phyloP scores from a whole-genome alignment of 495 filamentous ascomycete genomes.

The Polyplosphaeria fusca region DNA sequence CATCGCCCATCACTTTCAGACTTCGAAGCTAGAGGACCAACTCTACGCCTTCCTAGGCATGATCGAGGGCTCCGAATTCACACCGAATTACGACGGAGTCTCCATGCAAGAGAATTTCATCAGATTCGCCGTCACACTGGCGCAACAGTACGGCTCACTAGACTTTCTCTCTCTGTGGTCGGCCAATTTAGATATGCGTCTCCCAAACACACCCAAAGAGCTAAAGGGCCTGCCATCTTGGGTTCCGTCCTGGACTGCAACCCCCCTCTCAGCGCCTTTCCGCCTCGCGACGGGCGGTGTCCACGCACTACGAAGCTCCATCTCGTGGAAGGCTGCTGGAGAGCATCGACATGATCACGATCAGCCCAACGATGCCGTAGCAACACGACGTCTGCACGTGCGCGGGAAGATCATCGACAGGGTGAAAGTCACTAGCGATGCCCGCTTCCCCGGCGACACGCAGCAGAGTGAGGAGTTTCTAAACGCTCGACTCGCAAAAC shows the following conservation, averaged over 20 bases:
- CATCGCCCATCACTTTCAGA: background rate
- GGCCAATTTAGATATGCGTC: background rate
- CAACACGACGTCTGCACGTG: background rate
- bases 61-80: background rate
- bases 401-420: background rate
- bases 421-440: background rate
- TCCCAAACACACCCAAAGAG: background rate
- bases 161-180: conserved; percentile 4
- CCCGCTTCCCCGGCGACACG: background rate
- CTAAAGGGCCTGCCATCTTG: conserved; percentile 7
- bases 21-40: background rate
- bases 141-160: conserved; percentile 1
- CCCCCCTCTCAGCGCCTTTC: background rate
- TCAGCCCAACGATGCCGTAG: background rate
- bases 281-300: conserved; percentile 1
- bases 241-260: background rate
- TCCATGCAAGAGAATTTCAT: conserved; percentile 5
- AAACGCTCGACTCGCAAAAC: background rate
- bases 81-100: background rate
- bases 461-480: background rate
- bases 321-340: conserved; percentile 2
- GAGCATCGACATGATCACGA: background rate
- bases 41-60: conserved; percentile 2
- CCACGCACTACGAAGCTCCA: background rate
- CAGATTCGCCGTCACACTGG: background rate